Base-by-base conservation (phyloP, 23 red algal species). In the Pyropia haitanensis region DNA sequence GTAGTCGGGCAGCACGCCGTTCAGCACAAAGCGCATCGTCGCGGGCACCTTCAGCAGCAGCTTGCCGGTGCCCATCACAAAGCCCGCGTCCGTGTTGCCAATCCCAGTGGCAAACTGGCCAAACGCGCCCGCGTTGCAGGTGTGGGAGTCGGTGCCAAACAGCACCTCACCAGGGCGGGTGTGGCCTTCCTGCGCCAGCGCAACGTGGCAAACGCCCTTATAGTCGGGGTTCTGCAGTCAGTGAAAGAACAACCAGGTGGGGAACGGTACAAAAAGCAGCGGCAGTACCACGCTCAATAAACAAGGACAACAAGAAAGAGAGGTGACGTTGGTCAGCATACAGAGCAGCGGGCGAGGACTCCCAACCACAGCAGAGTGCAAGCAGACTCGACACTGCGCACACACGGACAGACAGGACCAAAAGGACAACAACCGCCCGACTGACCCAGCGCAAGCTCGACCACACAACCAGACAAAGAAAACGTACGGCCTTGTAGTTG, bases 91-190 rank as follows among this genome's bases (percentile, higher is more conserved):
- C 1, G 92, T 89, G 54, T 85, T 96, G n/a, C 92, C 92, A 75
- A 96, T 89, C 1, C 92, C 92, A 19, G 92, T 86, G 21, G 92
- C 92, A 69, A 96, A 96, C 85, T 81, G 71, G 62, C 92, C 92
- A 65, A 96, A 96, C 27, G 92, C 92, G 9, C 92, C 92, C 0
- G 92, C 92, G 66, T 88, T 96, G 55, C 92, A 96, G 12, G 92
- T 96, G 67, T 96, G 92, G 16, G 84, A 90, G 67, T 96, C 92
- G 2, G 92, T 96, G 5, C 92, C 92, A 65, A 96, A 96, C 55
- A 96, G 57, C 15, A 96, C 77, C 72, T 96, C 92, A 44, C 92
- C 92, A 51, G 83, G 76, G 3, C 84, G 56, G 22, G 82, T 84
- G 65, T 96, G 92, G 12, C 92, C 92, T 53, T 96, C 92, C 66